Conservation (phyloP, 1,284 basidiomycete species). For the Trichosporon ovoides region DNA sequence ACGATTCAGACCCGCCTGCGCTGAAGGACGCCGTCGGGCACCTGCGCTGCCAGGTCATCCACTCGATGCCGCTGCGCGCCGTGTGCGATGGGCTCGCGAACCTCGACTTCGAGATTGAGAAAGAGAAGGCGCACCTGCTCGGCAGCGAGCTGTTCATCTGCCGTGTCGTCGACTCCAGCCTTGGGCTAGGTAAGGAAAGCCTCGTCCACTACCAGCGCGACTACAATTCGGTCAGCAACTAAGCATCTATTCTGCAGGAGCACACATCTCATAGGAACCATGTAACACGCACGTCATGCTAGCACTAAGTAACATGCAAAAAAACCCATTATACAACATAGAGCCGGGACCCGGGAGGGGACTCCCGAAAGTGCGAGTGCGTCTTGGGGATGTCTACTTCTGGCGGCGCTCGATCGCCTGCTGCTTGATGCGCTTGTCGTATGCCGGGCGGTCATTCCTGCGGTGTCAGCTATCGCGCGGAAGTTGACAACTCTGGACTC, state of each 20-base stretch:
- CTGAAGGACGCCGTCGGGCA: conserved; percentile 23
- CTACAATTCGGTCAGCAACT: conserved; percentile 20
- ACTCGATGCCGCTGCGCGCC: conserved; percentile 23
- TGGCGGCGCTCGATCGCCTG: conserved; percentile 72
- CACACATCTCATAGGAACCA: not conserved
- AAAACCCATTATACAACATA: conserved; percentile 6
- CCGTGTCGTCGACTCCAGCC: conserved; percentile 29
- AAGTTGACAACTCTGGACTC: conserved; percentile 37
- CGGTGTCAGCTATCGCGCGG: not conserved
- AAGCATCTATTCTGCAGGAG: not conserved
- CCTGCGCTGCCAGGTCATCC: conserved; percentile 31
- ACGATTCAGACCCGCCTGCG: conserved; percentile 16
- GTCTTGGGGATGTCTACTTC: conserved; percentile 53
- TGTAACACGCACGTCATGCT: not conserved
- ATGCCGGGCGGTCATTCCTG: conserved; percentile 83
- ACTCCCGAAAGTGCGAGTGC: too few species aligned
- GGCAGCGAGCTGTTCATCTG: conserved; percentile 47
- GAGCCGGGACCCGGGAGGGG: not conserved
- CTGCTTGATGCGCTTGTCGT: conserved; percentile 73
- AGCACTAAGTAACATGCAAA: conserved; percentile 1
- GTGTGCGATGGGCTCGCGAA: conserved; percentile 10
- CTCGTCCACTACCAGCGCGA: conserved; percentile 37
- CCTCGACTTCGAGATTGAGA: conserved; percentile 1
- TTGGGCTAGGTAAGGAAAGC: conserved; percentile 19
- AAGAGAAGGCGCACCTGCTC: conserved; percentile 4